Conservation (phyloP, 257 asterid genomes). For the Capsicum chinense region DNA sequence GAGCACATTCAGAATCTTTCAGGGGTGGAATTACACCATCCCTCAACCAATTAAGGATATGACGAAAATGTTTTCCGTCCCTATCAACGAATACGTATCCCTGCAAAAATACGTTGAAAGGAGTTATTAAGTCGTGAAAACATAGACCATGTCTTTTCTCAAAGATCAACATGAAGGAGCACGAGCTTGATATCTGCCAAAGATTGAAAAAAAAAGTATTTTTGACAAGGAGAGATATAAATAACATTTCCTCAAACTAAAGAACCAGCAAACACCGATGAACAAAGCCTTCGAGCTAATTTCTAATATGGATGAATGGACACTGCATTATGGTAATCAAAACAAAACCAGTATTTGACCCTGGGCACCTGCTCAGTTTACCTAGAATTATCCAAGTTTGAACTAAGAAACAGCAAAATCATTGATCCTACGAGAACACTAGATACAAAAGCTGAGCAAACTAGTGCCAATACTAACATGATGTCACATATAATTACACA, state of each 20-base stretch:
- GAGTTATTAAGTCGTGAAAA: slow-evolving; percentile 16
- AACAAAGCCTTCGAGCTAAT: background rate
- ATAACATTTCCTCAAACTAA: background rate
- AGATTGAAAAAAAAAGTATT: background rate
- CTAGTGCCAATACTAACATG: background rate
- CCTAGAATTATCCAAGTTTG: background rate
- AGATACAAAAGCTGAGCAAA: background rate
- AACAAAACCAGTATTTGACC: background rate
- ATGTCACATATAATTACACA: background rate
- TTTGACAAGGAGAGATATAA: slow-evolving; percentile 1
- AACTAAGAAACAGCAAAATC: background rate
- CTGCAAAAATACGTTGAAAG: slow-evolving; percentile 51
- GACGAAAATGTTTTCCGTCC: slow-evolving; percentile 91
- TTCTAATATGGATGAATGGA: background rate
- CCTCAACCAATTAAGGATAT: slow-evolving; percentile 91
- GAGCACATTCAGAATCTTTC: slow-evolving; percentile 67
- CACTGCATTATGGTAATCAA: background rate
- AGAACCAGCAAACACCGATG: slow-evolving; percentile 1
- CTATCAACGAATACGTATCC: slow-evolving; percentile 91
- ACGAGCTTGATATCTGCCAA: background rate
- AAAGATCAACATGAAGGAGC: slow-evolving; percentile 20
- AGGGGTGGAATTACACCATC: slow-evolving; percentile 79
- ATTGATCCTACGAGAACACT: background rate
- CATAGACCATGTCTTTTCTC: slow-evolving; percentile 1
- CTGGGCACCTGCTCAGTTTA: background rate